Percentiles rank a stretch among this genome's conserved stretches.
Conservation (phyloP, 2,329 filamentous ascomycete species). For the Pleoardoris graminearum region DNA sequence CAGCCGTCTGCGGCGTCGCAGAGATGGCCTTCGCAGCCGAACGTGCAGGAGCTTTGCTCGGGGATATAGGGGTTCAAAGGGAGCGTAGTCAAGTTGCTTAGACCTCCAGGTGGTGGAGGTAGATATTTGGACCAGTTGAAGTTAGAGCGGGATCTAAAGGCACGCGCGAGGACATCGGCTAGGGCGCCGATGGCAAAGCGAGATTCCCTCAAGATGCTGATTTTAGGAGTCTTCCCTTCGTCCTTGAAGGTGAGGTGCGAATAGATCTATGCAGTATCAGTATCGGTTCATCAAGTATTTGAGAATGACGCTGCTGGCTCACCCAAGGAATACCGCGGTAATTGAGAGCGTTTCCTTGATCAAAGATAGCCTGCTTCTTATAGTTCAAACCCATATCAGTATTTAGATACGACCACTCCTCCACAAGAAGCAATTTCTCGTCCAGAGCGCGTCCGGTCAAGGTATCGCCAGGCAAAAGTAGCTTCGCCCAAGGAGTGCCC, state of each 20-base stretch:
- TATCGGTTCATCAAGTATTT: not conserved
- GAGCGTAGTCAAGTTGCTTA: constrained; percentile 25
- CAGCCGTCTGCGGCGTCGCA: constrained; percentile 37
- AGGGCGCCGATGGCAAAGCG: constrained; percentile 32
- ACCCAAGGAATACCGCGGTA: constrained; percentile 44
- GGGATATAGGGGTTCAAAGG: constrained; percentile 38
- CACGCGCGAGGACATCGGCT: constrained; percentile 21
- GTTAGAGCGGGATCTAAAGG: constrained; percentile 32
- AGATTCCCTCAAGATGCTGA: constrained; percentile 28
- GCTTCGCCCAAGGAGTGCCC: constrained; percentile 39
- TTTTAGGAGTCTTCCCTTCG: constrained; percentile 26
- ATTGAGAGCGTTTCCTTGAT: constrained; percentile 42
- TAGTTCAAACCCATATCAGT: constrained; percentile 30
- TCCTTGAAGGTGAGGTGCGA: constrained; percentile 31
- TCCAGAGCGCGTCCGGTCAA: constrained; percentile 30
- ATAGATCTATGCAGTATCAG: constrained; percentile 30
- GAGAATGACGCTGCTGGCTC: not conserved
- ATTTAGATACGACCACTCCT: constrained; percentile 38
- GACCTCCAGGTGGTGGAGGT: constrained; percentile 19
- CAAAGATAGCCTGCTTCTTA: constrained; percentile 39
- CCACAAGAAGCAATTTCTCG: constrained; percentile 39
- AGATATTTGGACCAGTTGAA: constrained; percentile 38
- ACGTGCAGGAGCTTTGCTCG: constrained; percentile 30
- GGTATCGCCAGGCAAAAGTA: constrained; percentile 42
- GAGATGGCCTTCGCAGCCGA: constrained; percentile 38